Conservation (phyloP, 345 rosid genomes). For the Euphorbia peplus region DNA sequence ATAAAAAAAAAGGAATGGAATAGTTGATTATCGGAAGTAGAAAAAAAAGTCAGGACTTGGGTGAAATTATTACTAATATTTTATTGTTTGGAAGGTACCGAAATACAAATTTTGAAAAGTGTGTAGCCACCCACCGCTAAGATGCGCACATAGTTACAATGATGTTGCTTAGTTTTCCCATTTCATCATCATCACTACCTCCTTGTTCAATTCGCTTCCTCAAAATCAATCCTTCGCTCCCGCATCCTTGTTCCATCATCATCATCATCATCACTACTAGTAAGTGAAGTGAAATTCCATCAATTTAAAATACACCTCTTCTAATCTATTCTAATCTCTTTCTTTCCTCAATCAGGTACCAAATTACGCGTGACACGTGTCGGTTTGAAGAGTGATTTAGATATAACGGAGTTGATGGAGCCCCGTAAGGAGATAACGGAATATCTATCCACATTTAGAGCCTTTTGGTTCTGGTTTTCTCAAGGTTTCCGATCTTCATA, state of each 20-base stretch:
- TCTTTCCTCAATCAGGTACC: conserved; percentile 25
- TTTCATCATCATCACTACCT: neutral
- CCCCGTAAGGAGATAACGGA: conserved; percentile 28
- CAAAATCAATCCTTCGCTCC: neutral
- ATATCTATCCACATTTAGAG: conserved; percentile 58
- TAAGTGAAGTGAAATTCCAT: conserved; percentile 17
- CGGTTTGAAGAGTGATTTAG: conserved; percentile 35
- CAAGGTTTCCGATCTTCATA: conserved; percentile 76
- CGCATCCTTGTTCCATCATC: no score
- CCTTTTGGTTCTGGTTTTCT: conserved; percentile 65
- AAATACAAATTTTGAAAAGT: no score
- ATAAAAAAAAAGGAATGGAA: no score
- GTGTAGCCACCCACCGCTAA: neutral
- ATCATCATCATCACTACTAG: no score
- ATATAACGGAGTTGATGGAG: conserved; percentile 39
- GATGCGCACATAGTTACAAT: conserved; percentile 15
- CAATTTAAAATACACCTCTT: no score
- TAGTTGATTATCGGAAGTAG: no score
- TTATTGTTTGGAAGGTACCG: no score
- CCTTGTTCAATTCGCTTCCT: neutral
- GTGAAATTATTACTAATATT: no score
- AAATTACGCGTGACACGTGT: conserved; percentile 24
- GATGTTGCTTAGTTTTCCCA: conserved; percentile 8
- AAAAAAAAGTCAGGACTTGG: no score
- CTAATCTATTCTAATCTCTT: no score